phyloP scores from a whole-genome alignment of 441 rosid genomes.

The Eutrema salsugineum region DNA sequence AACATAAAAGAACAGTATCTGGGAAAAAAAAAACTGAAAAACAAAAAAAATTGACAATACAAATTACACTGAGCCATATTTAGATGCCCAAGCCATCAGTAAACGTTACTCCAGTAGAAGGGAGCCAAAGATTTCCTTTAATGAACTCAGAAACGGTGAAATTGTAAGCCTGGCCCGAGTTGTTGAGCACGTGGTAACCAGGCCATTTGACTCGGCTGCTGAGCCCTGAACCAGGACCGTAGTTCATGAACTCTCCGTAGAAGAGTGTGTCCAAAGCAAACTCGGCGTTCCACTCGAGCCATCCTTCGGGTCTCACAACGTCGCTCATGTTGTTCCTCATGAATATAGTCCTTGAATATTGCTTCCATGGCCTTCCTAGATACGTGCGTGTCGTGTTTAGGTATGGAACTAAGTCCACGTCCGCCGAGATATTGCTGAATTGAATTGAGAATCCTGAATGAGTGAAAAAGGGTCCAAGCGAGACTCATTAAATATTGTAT shows the following conservation, averaged over 20 bases:
- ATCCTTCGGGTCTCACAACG: constrained; percentile 68
- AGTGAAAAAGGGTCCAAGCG: not conserved
- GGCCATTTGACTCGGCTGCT: constrained; percentile 70
- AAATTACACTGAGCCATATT: not conserved
- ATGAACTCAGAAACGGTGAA: constrained; percentile 76
- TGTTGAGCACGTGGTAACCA: constrained; percentile 61
- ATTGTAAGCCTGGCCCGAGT: constrained; percentile 44
- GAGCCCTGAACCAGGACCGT: constrained; percentile 63
- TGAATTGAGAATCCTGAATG: constrained; percentile 73
- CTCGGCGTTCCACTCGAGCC: constrained; percentile 75
- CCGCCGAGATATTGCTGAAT: constrained; percentile 77
- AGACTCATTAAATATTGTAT: not conserved
- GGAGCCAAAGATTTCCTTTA: constrained; percentile 84
- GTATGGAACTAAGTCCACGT: constrained; percentile 50
- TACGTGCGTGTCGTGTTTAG: constrained; percentile 56
- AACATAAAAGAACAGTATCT: not conserved
- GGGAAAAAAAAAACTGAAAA: not conserved
- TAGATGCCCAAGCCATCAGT: constrained; percentile 39
- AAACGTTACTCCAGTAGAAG: constrained; percentile 71
- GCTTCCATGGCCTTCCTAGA: constrained; percentile 94
- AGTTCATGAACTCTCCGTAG: constrained; percentile 74
- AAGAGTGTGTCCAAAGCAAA: constrained; percentile 57
- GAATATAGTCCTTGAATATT: constrained; percentile 65
- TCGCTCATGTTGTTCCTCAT: constrained; percentile 59
- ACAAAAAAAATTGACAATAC: not conserved